phyloP scores from a whole-genome alignment of 345 rosid genomes.

The Eucalyptus curtisii region DNA sequence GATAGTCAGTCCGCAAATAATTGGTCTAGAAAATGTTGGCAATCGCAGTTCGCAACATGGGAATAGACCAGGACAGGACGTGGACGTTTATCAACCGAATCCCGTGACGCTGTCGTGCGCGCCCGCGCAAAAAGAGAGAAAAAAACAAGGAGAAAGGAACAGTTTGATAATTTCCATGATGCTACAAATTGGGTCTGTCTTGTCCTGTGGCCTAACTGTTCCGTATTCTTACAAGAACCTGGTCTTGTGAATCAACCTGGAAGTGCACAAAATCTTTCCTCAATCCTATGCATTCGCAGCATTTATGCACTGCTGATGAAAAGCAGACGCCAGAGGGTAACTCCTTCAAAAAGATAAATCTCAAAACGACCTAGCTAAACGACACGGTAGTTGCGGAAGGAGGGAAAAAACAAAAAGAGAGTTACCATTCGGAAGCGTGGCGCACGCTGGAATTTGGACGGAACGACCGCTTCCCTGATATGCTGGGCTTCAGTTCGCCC shows the following conservation, averaged over 20 bases:
- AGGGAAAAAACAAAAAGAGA: neutral
- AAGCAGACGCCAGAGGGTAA: neutral
- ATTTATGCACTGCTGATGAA: neutral
- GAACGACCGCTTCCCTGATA: conserved; percentile 81
- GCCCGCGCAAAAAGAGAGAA: neutral
- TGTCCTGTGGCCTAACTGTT: neutral
- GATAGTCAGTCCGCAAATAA: neutral
- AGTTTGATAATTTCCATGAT: neutral
- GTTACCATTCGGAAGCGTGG: conserved; percentile 96
- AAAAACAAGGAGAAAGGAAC: neutral
- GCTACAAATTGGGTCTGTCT: neutral
- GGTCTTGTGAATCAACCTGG: neutral
- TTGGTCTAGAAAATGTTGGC: neutral
- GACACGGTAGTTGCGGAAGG: neutral
- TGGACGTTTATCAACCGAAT: neutral
- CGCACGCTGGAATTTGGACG: conserved; percentile 86
- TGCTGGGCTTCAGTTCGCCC: conserved; percentile 64
- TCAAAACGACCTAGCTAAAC: neutral
- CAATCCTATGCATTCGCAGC: neutral
- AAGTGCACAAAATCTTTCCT: neutral
- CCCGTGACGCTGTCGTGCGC: neutral
- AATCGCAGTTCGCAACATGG: neutral
- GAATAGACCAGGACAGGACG: neutral
- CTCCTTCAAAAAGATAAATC: neutral
- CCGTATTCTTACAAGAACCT: neutral